Conservation (phyloP, 768 basidiomycete genomes). For the Trametes cubensis region DNA sequence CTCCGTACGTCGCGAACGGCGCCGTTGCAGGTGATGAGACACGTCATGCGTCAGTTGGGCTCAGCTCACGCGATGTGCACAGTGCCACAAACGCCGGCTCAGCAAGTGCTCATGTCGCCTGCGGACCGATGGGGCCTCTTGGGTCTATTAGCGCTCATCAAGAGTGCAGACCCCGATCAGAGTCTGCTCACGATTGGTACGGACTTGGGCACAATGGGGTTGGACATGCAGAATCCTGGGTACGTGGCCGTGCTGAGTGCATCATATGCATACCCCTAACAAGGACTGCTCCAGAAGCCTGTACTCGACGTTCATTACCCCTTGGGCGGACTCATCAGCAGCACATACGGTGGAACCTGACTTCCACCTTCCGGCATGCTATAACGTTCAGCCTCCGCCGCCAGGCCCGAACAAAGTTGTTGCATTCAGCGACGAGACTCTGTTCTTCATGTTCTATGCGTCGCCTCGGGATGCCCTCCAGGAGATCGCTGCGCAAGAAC, state of each 20-base stretch:
- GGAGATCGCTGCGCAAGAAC: slow-evolving; percentile 92
- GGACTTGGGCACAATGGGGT: slow-evolving; percentile 88
- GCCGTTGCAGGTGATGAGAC: slow-evolving; percentile 34
- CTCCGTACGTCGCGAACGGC: slow-evolving; percentile 36
- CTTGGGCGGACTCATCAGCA: slow-evolving; percentile 91
- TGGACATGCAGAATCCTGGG: slow-evolving; percentile 87
- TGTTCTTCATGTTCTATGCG: slow-evolving; percentile 98
- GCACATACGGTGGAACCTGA: slow-evolving; percentile 89
- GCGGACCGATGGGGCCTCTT: slow-evolving; percentile 95
- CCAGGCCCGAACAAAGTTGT: slow-evolving; percentile 79
- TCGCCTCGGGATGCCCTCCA: slow-evolving; percentile 90
- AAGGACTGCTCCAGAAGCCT: slow-evolving; percentile 57
- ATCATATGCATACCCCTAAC: not conserved
- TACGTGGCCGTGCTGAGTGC: slow-evolving; percentile 35
- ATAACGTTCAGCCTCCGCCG: slow-evolving; percentile 87
- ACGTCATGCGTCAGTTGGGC: slow-evolving; percentile 37
- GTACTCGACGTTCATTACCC: slow-evolving; percentile 93
- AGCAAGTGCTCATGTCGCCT: slow-evolving; percentile 89
- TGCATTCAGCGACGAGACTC: slow-evolving; percentile 91
- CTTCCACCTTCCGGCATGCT: slow-evolving; percentile 88
- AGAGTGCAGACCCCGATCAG: slow-evolving; percentile 82
- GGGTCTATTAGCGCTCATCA: slow-evolving; percentile 84
- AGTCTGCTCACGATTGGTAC: slow-evolving; percentile 84
- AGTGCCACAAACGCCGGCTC: slow-evolving; percentile 82
- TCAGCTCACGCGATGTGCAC: slow-evolving; percentile 46